A percentile compares a stretch with the other conserved stretches of the same genome.
Conservation (phyloP, 176 grass and related monocot species). For the Carex kokanica region DNA sequence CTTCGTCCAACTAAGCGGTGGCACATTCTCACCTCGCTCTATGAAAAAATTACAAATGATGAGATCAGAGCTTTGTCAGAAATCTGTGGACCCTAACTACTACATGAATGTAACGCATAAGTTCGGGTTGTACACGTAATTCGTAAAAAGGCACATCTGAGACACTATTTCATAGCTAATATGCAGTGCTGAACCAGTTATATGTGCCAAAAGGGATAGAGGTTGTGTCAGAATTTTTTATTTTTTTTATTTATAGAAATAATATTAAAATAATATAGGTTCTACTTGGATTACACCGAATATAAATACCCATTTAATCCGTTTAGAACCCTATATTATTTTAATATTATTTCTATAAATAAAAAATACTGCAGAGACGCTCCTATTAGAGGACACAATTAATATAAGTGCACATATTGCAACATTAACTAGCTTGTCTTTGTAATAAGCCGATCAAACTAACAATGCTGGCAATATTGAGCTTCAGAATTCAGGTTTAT, state of each 20-base stretch:
- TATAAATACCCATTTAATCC: too few species aligned
- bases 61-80: not conserved
- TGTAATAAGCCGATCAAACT: not conserved
- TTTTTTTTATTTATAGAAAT: too few species aligned
- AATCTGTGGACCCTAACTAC: not conserved
- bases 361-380: too few species aligned
- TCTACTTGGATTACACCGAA: too few species aligned
- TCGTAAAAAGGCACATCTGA: not conserved
- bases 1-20: constrained; percentile 51
- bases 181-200: not conserved
- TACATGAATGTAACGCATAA: not conserved
- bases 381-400: not conserved
- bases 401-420: not conserved
- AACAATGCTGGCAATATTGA: not conserved
- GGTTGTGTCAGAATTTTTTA: too few species aligned
- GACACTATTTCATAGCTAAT: not conserved
- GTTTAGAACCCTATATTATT: too few species aligned
- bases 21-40: constrained; percentile 48
- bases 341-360: too few species aligned
- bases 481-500: not conserved
- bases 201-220: not conserved
- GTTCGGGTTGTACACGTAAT: not conserved
- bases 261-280: too few species aligned
- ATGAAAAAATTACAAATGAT: constrained; percentile 9
- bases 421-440: not conserved